phyloP scores from a whole-genome alignment of 352 stramenopile genomes.

The Pythium monospermum region DNA sequence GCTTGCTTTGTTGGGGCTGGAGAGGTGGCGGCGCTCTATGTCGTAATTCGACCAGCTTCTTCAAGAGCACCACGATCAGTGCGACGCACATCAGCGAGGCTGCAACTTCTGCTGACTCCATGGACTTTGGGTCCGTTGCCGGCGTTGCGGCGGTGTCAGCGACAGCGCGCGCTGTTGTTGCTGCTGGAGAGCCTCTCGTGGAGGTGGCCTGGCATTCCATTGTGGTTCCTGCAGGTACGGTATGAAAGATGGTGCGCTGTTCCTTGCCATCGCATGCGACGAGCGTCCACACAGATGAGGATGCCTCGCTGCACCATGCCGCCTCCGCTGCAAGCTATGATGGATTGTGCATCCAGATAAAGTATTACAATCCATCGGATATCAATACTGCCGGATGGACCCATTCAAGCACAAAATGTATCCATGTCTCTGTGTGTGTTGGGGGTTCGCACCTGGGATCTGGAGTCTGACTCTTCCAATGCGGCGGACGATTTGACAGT shows the following conservation, averaged over 20 bases:
- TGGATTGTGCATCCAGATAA: too few species aligned
- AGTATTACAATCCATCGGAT: too few species aligned
- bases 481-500: background rate
- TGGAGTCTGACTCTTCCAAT: constrained; percentile 1
- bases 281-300: constrained; percentile 3
- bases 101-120: background rate
- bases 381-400: too few species aligned
- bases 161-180: too few species aligned
- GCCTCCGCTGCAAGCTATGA: too few species aligned
- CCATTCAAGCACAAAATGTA: too few species aligned
- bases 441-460: constrained; percentile 1
- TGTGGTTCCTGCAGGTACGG: background rate
- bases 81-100: constrained; percentile 1
- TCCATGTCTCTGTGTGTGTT: too few species aligned
- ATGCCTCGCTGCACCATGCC: background rate
- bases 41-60: background rate
- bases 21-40: background rate
- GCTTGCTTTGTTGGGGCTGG: background rate
- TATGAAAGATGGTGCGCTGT: background rate
- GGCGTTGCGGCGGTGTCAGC: too few species aligned
- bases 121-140: too few species aligned
- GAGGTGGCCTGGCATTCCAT: too few species aligned
- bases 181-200: too few species aligned
- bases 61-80: constrained; percentile 2
- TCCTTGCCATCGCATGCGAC: constrained; percentile 1